Evolutionary conservation across 192 early-diverging fungal species (phyloP).

Genomic region (Backusella tarrabulga): DNA sequence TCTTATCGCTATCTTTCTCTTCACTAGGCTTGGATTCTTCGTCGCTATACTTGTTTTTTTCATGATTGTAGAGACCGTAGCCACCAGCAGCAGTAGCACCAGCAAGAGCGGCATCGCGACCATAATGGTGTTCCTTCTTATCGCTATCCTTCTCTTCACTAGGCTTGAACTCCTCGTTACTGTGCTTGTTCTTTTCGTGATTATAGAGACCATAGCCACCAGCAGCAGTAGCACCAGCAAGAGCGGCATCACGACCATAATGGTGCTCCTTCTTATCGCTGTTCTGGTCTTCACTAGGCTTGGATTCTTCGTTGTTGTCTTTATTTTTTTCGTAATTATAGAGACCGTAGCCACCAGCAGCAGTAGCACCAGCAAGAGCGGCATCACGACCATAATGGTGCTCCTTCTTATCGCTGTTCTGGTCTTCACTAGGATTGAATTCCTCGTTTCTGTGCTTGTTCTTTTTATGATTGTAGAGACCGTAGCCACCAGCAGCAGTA

Average conservation of each 20-base stretch:
- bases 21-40: not conserved
- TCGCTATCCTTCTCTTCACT: not conserved
- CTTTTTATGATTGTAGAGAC: not conserved
- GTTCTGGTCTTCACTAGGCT: too few relatives aligned
- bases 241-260: not conserved
- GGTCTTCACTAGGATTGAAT: not conserved
- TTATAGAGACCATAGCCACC: not conserved
- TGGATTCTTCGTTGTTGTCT: not conserved
- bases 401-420: not conserved
- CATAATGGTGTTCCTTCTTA: not conserved
- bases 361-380: not conserved
- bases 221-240: not conserved
- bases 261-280: not conserved
- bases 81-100: not conserved
- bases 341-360: not conserved
- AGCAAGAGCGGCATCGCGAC: not conserved
- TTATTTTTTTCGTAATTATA: not conserved
- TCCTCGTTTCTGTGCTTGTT: not conserved
- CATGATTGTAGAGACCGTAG: not conserved
- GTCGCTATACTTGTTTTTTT: not conserved
- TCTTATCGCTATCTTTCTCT: too few relatives aligned
- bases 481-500: not conserved
- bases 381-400: not conserved
- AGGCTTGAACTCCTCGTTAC: not conserved
- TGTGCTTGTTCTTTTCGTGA: not conserved